Conservation (phyloP, 208 protist species). For the Strigomonas culicis region DNA sequence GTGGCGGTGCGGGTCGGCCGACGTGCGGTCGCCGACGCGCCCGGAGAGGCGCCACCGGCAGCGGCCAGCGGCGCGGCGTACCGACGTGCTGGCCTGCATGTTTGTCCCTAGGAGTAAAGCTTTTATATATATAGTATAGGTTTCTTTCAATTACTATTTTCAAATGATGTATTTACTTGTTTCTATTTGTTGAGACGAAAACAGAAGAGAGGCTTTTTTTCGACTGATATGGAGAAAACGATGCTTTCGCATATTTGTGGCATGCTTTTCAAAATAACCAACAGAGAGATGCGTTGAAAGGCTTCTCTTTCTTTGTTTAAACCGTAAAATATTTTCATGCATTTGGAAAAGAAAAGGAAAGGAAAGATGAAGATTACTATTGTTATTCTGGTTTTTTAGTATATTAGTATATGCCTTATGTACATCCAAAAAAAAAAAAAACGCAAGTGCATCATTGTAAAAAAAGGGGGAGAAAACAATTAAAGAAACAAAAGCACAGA, state of each 20-base stretch:
- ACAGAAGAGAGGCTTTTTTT: too few relatives aligned
- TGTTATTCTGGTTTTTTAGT: neutral
- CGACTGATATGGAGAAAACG: too few relatives aligned
- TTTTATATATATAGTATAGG: neutral
- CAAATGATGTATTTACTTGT: neutral
- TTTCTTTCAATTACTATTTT: neutral
- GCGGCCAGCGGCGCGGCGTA: too few relatives aligned
- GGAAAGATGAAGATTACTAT: neutral
- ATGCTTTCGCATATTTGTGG: neutral
- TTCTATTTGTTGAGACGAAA: too few relatives aligned
- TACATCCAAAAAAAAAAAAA: conserved; percentile 7
- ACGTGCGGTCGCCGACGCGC: too few relatives aligned
- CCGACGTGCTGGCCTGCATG: neutral
- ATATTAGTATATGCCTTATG: neutral
- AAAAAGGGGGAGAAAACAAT: neutral
- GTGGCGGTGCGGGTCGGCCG: too few relatives aligned
- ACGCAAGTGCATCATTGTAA: neutral
- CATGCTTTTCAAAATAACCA: neutral
- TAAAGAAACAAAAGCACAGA: neutral
- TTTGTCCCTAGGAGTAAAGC: neutral
- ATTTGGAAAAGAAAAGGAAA: conserved; percentile 5
- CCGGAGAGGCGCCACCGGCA: too few relatives aligned
- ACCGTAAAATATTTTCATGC: conserved; percentile 3
- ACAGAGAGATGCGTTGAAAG: too few relatives aligned
- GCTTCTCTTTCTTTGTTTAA: neutral